phyloP scores from a whole-genome alignment of 495 filamentous ascomycete species.

The Xylaria telfairii region DNA sequence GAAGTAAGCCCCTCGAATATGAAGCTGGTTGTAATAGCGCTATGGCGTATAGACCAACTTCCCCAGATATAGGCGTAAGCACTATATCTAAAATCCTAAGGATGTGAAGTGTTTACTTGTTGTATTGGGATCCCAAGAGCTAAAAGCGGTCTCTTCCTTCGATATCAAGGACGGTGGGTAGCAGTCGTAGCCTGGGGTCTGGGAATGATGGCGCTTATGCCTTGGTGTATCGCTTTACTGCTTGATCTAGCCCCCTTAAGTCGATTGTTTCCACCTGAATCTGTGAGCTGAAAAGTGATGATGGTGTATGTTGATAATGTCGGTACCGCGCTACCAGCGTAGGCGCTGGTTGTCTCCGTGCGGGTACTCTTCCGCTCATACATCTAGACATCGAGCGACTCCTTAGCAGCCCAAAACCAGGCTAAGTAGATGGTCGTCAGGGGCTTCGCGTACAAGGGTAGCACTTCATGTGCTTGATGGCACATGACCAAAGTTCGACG shows the following conservation, averaged over 20 bases:
- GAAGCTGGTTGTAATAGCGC: background rate
- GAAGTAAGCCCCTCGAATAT: background rate
- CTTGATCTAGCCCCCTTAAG: background rate
- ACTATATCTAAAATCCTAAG: background rate
- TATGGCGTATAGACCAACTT: background rate
- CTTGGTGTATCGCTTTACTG: background rate
- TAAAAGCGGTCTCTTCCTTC: background rate
- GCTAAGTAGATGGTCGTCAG: background rate
- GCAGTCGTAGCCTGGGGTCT: background rate
- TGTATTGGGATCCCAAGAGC: background rate
- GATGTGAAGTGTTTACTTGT: background rate
- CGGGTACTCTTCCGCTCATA: background rate
- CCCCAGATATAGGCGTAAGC: background rate
- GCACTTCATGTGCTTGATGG: background rate
- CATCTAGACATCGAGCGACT: background rate
- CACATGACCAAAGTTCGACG: background rate
- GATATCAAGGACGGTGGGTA: background rate
- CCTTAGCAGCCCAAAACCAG: background rate
- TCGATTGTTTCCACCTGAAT: background rate
- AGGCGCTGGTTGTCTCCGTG: background rate
- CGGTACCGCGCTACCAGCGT: background rate
- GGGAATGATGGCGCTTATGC: background rate
- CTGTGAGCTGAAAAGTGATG: background rate
- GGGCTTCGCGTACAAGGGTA: background rate
- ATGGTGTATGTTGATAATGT: background rate